These are phyloP conservation scores for Boletales sp. DNA, from an alignment of 768 basidiomycete species.

Conservation along the genomic window DNA sequence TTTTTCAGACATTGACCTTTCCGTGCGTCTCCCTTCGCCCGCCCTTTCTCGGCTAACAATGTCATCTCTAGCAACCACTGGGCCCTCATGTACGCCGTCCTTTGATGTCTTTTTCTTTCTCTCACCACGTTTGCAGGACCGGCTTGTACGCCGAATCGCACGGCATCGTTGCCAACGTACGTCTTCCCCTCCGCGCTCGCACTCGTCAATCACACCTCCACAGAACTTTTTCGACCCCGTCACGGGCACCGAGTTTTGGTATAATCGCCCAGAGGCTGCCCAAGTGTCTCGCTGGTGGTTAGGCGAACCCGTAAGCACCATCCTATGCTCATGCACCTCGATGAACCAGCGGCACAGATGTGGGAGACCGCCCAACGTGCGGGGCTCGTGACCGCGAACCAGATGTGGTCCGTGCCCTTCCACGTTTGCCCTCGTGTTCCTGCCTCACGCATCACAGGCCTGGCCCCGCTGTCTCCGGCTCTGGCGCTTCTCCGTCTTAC, in stretches of 20 bases:
- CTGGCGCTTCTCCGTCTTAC: conserved; percentile 67
- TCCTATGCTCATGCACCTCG: conserved; percentile 4
- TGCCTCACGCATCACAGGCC: conserved; percentile 48
- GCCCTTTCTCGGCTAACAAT: not conserved
- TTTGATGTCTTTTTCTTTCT: not conserved
- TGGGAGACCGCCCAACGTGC: conserved; percentile 85
- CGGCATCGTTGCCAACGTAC: conserved; percentile 85
- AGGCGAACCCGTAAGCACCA: conserved; percentile 74
- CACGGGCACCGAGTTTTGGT: conserved; percentile 61
- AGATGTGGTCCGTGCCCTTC: conserved; percentile 75
- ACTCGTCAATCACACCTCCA: not conserved
- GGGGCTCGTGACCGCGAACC: conserved; percentile 73
- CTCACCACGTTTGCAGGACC: conserved; percentile 52
- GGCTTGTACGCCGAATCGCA: conserved; percentile 88
- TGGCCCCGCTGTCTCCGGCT: conserved; percentile 69
- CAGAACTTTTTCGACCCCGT: conserved; percentile 88
- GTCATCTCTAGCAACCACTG: conserved; percentile 73
- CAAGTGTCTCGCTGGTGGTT: conserved; percentile 81
- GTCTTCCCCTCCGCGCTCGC: conserved; percentile 12
- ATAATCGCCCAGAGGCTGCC: conserved; percentile 56
- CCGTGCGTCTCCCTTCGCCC: conserved; percentile 53
- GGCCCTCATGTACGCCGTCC: conserved; percentile 63
- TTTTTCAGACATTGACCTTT: conserved; percentile 74
- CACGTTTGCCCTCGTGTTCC: not conserved
- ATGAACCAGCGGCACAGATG: conserved; percentile 48